Evolutionary conservation across 2,329 filamentous ascomycete genomes (phyloP), one percentile per base, ranked within the genome.

Genomic region (Neoarthrinium moseri): DNA sequence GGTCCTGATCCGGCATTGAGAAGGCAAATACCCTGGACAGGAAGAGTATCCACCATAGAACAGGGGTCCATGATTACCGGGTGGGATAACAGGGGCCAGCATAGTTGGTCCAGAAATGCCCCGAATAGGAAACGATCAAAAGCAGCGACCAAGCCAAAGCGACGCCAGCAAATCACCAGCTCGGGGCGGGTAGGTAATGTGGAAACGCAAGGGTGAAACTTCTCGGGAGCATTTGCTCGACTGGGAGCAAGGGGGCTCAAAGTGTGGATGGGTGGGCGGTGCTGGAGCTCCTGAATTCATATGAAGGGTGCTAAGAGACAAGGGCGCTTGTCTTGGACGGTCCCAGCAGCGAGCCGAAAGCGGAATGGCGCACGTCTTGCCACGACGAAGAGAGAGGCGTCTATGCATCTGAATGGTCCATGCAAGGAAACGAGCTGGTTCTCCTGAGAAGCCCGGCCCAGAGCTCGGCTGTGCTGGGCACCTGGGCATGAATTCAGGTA

Each of bases 161-260:
- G 24, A 15, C 38, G 38, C 38, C 38, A 20, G 21, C 38, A 22
- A 41, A 41, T 43, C 30, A 34, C 22, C 40, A 34, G 20, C 40
- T 29, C 18, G 21, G 34, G 20, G 8, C 13, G 40, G 40, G 34
- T 23, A 33, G n/a, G 18, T 30, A 36, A 13, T 36, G 35, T 38
- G 33, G 43, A 39, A 37, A 45, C 26, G 42, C 34, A 45, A 29
- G 24, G 34, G 27, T 36, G 34, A 38, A 39, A 39, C 43, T 38
- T 32, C 18, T n/a, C 26, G 35, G 22, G 10, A 26, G 30, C 21
- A 22, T 26, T 18, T 18, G 35, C 23, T 32, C 13, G 22, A 35
- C 34, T 45, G 20, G 34, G 26, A 24, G 26, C 24, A 30, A n/a
- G 26, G 33, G 43, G 34, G 21, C 15, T 20, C 23, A 24, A 23